Conservation (phyloP, 2,329 filamentous ascomycete genomes). For the Thermoascus crustaceus region DNA sequence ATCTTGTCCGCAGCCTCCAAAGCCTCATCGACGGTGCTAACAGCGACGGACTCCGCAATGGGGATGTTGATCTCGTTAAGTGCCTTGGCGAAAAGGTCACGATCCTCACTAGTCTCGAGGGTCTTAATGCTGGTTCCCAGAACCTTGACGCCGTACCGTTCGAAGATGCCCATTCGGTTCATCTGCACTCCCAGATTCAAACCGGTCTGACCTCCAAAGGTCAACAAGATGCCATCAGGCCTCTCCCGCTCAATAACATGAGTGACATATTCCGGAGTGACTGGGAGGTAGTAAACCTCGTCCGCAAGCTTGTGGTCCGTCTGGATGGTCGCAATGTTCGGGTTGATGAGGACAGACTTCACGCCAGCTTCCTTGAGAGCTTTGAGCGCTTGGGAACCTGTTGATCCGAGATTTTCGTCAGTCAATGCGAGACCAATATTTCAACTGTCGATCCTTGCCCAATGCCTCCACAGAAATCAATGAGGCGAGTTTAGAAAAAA, state of each 20-base stretch:
- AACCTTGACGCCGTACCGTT: constrained; percentile 91
- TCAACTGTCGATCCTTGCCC: no score
- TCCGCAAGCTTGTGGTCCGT: constrained; percentile 93
- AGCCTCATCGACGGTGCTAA: constrained; percentile 84
- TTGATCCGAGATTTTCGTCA: constrained; percentile 12
- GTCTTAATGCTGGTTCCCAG: constrained; percentile 92
- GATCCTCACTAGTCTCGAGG: constrained; percentile 87
- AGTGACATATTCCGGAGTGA: constrained; percentile 94
- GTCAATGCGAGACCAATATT: constrained; percentile 6
- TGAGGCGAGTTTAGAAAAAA: neutral
- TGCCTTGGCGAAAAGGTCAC: constrained; percentile 91
- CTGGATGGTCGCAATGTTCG: constrained; percentile 97
- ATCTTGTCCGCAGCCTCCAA: constrained; percentile 76
- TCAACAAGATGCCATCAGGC: constrained; percentile 94
- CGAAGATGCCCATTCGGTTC: constrained; percentile 91
- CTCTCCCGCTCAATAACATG: constrained; percentile 95
- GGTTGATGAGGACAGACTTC: constrained; percentile 86
- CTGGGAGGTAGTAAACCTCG: constrained; percentile 95
- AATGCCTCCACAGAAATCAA: neutral
- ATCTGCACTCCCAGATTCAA: constrained; percentile 95
- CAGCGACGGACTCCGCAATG: constrained; percentile 92
- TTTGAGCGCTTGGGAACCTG: constrained; percentile 92
- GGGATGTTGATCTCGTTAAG: constrained; percentile 96
- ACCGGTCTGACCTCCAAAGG: constrained; percentile 94
- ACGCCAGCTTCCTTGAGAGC: constrained; percentile 93